phyloP scores from a whole-genome alignment of 2,329 filamentous ascomycete genomes.

The Talaromyces verruculosus region DNA sequence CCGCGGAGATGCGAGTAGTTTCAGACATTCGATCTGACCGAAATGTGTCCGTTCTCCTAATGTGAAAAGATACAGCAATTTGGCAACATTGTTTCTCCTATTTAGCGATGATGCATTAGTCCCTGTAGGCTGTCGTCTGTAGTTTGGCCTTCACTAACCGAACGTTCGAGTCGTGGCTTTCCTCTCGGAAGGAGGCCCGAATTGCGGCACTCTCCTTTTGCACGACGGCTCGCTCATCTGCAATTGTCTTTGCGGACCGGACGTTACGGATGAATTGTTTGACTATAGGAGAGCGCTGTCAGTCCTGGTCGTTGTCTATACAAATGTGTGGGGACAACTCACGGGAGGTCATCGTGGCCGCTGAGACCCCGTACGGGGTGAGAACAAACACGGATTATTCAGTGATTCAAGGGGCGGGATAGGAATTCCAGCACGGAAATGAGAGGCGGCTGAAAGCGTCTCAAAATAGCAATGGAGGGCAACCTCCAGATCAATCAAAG shows the following conservation, averaged over 20 bases:
- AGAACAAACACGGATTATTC: slow-evolving; percentile 17
- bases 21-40: slow-evolving; percentile 98
- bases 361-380: slow-evolving; percentile 46
- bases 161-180: slow-evolving; percentile 86
- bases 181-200: slow-evolving; percentile 93
- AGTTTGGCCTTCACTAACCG: slow-evolving; percentile 59
- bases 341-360: slow-evolving; percentile 60
- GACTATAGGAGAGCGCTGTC: slow-evolving; percentile 56
- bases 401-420: not conserved
- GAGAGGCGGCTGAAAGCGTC: not conserved
- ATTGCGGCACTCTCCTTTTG: slow-evolving; percentile 99
- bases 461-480: slow-evolving; percentile 1
- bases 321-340: slow-evolving; percentile 35
- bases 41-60: slow-evolving; percentile 97
- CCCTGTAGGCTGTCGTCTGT: not conserved
- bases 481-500: slow-evolving; percentile 9
- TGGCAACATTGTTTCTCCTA: slow-evolving; percentile 98
- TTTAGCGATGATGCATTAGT: slow-evolving; percentile 26
- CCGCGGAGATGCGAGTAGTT: slow-evolving; percentile 90
- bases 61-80: slow-evolving; percentile 96
- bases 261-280: slow-evolving; percentile 99
- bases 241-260: slow-evolving; percentile 96
- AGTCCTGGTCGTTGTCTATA: slow-evolving; percentile 18
- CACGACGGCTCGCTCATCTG: slow-evolving; percentile 95
- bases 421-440: not conserved